Base-by-base conservation (phyloP, 306 rosid genomes). In the Biancaea sappan region DNA sequence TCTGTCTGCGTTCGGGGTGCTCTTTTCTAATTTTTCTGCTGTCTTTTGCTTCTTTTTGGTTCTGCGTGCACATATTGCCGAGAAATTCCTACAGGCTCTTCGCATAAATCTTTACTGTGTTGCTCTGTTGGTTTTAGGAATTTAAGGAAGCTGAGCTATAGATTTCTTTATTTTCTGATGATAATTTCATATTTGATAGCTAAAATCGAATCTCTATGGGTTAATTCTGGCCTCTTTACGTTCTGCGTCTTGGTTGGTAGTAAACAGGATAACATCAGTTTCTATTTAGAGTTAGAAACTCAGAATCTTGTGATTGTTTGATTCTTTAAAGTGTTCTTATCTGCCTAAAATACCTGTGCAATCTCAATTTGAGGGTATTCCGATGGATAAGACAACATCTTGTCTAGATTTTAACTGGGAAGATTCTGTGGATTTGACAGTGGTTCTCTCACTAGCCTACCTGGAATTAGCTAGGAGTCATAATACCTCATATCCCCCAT, bases 371-470 rank as follows among this genome's bases (percentile, higher is more conserved):
- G 69, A 82, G 74, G 79, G 77, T 81, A 65, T 82, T 82, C 68
- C 78, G 77, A 79, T 86, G 92, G 96, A 89, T 94, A 87, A 83
- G 95, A 75, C 77, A 83, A 88, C 96, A 85, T 88, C 98, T 85
- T 73, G 44, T 65, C n/a, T 77, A 81, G 81, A 75, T 69, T 69
- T 44, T 69, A 77, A 72, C 34, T 52, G 56, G 86, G 79, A 80
- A 81, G 84, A 77, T 84, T 84, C 89, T 82, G 85, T 83, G 76
- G 93, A 82, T 80, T 90, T 90, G 88, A 84, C 84, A 73, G 82
- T 69, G 81, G 72, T 84, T 84, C 80, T 69, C 70, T 63, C 74
- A 48, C 68, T 21, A 38, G 71, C 43, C 74, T 59, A 48, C 69
- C 83, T 81, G 83, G 82, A 77, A 73, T 83, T 78, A 19, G 74